These are phyloP conservation scores for Nadsonia commutata DNA, from an alignment of 1,139 yeast species.

Conservation along the genomic window DNA sequence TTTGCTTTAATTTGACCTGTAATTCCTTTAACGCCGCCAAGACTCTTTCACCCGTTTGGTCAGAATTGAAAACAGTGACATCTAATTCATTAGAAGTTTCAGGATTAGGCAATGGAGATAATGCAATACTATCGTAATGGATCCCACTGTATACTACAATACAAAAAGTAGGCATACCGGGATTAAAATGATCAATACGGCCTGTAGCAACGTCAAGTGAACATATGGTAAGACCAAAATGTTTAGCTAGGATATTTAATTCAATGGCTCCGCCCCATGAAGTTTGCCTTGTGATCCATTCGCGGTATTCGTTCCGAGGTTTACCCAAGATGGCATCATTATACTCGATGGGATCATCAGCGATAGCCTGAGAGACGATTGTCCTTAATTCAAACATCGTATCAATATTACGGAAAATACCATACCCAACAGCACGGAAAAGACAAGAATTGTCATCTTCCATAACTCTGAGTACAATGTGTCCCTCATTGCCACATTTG, in stretches of 20 bases:
- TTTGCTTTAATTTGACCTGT: conserved; percentile 32
- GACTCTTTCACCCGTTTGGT: conserved; percentile 22
- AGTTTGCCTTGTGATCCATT: conserved; percentile 47
- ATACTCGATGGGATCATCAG: conserved; percentile 32
- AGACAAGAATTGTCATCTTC: conserved; percentile 75
- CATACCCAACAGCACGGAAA: conserved; percentile 53
- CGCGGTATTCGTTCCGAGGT: conserved; percentile 34
- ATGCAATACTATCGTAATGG: conserved; percentile 55
- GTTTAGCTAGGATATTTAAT: conserved; percentile 45
- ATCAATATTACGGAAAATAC: conserved; percentile 29
- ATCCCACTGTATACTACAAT: conserved; percentile 55
- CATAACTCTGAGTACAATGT: conserved; percentile 40
- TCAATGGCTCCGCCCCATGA: conserved; percentile 89
- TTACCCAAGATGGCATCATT: conserved; percentile 47
- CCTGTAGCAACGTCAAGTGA: conserved; percentile 60
- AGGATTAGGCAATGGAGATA: conserved; percentile 17
- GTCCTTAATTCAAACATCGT: conserved; percentile 32
- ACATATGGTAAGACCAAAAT: conserved; percentile 38
- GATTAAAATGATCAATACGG: conserved; percentile 42
- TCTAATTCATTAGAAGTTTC: conserved; percentile 20
- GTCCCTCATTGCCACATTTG: no score
- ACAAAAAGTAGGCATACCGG: conserved; percentile 31
- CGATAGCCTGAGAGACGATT: conserved; percentile 33
- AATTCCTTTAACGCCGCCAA: conserved; percentile 29
- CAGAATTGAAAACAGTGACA: conserved; percentile 27